Evolutionary conservation across 192 early-diverging fungal species (phyloP), one percentile per base, ranked within the genome.

Genomic region (Linnemannia hyalina): DNA sequence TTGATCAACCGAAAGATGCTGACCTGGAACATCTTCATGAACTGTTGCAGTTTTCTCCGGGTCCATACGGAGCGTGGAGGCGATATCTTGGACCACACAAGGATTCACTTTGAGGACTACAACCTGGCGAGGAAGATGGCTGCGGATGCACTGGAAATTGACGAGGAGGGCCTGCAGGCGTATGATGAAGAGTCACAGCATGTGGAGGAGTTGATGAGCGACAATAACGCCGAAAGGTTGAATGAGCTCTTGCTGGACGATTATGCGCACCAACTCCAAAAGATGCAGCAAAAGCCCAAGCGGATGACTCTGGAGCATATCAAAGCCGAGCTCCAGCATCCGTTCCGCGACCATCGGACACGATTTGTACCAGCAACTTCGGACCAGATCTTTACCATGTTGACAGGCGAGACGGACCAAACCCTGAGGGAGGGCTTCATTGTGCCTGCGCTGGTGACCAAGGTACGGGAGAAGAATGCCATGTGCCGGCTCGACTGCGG

Each of bases 31-130:
- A 94, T 98, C 47, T 99, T 97, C 88, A 94, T 97, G 91, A 99
- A 99, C 89, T 96, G 97, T 81, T 94, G 95, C 13, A 95, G 95
- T 74, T 99, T 98, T 88, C 87, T 99, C 72, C 94, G 96, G 46
- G 95, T 99, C 68, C 93, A 93, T 22, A 91, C 91, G 52, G 76
- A 90, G 10, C 88, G 88, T 35, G 87, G 90, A 65, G 85, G 80
- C 5, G 98, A 99, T 81, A 90, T 97, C 35, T 89, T 99, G 60
- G 98, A 99, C 89, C 94, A 96, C 70, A 99, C 97, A 35, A 93
- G 97, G 54, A 96, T 99, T 68, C 98, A 99, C 83, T 97, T 96
- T 11, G 94, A 98, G 87, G 96, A 99, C 88, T 99, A 99, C 81
- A 95, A 95, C 44, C 89, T 99, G 52, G 98, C 98, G 1, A 92